Evolutionary conservation across 352 stramenopile genomes (phyloP).

Genomic region (Saprolegnia parasitica): DNA sequence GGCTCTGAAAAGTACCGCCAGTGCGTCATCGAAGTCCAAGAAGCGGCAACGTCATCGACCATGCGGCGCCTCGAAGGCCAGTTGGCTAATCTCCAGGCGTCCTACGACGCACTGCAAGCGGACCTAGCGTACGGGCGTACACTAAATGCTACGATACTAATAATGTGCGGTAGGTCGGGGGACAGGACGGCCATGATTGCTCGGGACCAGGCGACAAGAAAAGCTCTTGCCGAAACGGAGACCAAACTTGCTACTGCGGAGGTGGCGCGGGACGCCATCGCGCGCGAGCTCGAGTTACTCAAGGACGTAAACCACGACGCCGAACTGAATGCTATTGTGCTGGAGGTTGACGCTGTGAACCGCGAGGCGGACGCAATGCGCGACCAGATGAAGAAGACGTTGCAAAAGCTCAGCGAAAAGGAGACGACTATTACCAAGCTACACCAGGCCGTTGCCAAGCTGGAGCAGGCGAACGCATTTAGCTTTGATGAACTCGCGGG

Average conservation of each 20-base stretch:
- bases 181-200: constrained; percentile 49
- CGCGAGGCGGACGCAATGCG: constrained; percentile 33
- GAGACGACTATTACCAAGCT: constrained; percentile 72
- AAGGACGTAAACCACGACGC: constrained; percentile 50
- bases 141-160: constrained; percentile 20
- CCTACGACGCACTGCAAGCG: constrained; percentile 38
- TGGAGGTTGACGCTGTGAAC: constrained; percentile 46
- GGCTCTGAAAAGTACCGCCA: constrained; percentile 7
- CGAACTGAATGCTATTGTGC: constrained; percentile 65
- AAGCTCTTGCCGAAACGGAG: constrained; percentile 37
- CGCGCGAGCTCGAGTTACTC: not conserved
- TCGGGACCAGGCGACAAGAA: constrained; percentile 47
- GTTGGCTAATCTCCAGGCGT: constrained; percentile 36
- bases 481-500: constrained; percentile 74
- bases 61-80: constrained; percentile 28
- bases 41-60: not conserved
- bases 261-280: not conserved
- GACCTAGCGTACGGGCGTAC: constrained; percentile 34
- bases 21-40: not conserved
- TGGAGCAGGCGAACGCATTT: constrained; percentile 61
- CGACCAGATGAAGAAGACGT: constrained; percentile 64
- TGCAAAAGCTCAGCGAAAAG: constrained; percentile 75
- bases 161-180: constrained; percentile 31
- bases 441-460: constrained; percentile 54
- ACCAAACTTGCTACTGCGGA: constrained; percentile 1